Base-by-base conservation (phyloP, 2,329 filamentous ascomycete species). In the Trichothecium sympodiale region DNA sequence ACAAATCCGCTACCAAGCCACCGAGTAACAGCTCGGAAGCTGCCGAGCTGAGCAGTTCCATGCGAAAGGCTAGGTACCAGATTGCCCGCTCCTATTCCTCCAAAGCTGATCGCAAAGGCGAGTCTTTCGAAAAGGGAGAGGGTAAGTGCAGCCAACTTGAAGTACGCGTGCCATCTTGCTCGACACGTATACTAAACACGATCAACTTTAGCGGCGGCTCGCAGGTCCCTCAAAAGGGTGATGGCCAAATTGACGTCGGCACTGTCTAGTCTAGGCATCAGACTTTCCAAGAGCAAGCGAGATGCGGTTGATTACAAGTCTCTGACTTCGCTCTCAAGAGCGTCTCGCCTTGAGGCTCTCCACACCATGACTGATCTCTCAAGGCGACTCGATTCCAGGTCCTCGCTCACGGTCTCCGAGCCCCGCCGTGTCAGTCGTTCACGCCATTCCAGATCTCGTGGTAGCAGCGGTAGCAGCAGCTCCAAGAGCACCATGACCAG, bases 351-450 rank as follows among this genome's bases (percentile, higher is more conserved):
- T n/a, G 64, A 70, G 34, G 65, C 67, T 2, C 59, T 72, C 40
- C 55, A 56, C 37, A 56, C 67, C 7, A 71, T 74, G 36, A 59
- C 67, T 34, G 56, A 59, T 13, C 52, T 73, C 17, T 70, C 68
- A 2, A 38, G 46, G 33, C 57, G 48, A 33, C 34, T 31, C 46
- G 46, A 29, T 15, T 42, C 31, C 31, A 15, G n/a, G 17, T 18
- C 41, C 46, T 33, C 35, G 23, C 33, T 32, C 8, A 20, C 9
- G 17, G n/a, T n/a, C 32, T 25, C 20, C 20, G 20, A 25, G 10
- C 6, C 20, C 20, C 6, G 20, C 20, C 20, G 20, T 25, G 10
- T 10, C 6, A 25, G 20, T 25, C 20, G 28, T 30, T 30, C 28
- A 30, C 15, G 8, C 6, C n/a, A 8, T 13, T 30, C 28, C 13